A percentile compares a stretch with the other conserved stretches of the same genome.
Conservation (phyloP, 2,329 filamentous ascomycete genomes). For the Rhinocladiella similis region DNA sequence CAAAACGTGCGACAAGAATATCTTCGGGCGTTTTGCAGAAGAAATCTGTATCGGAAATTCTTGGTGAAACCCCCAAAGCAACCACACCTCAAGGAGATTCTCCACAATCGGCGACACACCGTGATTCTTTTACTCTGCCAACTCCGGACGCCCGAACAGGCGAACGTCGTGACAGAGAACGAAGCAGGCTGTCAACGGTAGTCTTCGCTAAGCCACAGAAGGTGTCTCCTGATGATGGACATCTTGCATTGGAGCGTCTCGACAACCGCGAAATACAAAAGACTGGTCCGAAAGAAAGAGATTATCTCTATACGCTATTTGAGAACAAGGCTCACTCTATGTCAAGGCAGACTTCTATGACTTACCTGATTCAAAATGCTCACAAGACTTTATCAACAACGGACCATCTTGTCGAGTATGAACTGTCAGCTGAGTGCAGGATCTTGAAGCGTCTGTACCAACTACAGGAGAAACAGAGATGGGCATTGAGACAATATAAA, state of each 20-base stretch:
- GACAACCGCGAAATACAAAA: conserved; percentile 30
- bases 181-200: conserved; percentile 69
- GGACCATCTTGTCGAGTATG: conserved; percentile 78
- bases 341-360: conserved; percentile 54
- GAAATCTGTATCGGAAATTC: conserved; percentile 72
- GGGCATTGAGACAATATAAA: conserved; percentile 88
- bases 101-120: conserved; percentile 22
- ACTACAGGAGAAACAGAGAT: conserved; percentile 85
- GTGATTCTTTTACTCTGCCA: conserved; percentile 33
- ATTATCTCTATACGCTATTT: conserved; percentile 66
- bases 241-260: conserved; percentile 37
- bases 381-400: conserved; percentile 87
- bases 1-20: conserved; percentile 67
- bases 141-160: conserved; percentile 43
- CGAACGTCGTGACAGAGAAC: conserved; percentile 58
- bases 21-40: conserved; percentile 69
- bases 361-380: conserved; percentile 75
- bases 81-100: conserved; percentile 37
- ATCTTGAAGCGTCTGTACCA: conserved; percentile 85
- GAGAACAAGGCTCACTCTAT: conserved; percentile 60
- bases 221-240: conserved; percentile 48
- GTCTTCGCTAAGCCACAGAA: conserved; percentile 71
- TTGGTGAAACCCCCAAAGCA: conserved; percentile 58
- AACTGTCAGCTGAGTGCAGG: conserved; percentile 84
- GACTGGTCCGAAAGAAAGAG: conserved; percentile 59